Conservation (phyloP, 257 asterid species). For the Solanum etuberosum region DNA sequence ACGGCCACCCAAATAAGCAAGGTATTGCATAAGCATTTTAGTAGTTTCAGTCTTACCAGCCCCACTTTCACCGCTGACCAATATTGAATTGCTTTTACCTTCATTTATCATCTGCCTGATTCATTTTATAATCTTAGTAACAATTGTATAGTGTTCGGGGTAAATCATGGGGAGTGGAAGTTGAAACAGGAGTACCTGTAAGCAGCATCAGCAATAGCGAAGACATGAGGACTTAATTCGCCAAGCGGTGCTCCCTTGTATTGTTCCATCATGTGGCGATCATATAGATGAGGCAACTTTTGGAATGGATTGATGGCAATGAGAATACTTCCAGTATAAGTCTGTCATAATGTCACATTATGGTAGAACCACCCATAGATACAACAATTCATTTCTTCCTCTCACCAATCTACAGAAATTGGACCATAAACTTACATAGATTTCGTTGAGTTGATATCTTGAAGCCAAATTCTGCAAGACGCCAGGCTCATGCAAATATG, state of each 20-base stretch:
- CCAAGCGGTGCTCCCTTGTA: conserved; percentile 12
- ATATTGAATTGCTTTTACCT: conserved; percentile 11
- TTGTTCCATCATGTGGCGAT: conserved; percentile 16
- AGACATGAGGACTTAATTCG: conserved; percentile 15
- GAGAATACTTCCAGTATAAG: conserved; percentile 18
- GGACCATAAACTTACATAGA: conserved; percentile 1
- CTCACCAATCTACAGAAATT: not conserved
- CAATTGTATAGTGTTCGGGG: not conserved
- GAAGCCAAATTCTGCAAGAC: conserved; percentile 9
- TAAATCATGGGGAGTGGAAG: not conserved
- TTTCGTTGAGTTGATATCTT: conserved; percentile 11
- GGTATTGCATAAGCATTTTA: conserved; percentile 18
- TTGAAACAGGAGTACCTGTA: conserved; percentile 7
- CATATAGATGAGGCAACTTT: conserved; percentile 11
- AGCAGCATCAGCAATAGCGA: conserved; percentile 15
- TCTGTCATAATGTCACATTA: conserved; percentile 2
- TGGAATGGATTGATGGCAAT: conserved; percentile 19
- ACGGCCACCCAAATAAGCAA: conserved; percentile 19
- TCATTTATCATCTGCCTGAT: conserved; percentile 15
- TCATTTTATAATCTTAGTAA: not conserved
- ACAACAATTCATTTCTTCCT: not conserved
- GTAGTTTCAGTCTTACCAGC: conserved; percentile 21
- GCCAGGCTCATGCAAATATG: conserved; percentile 12
- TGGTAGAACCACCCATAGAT: not conserved
- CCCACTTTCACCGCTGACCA: conserved; percentile 22